Percentiles rank a stretch among this genome's conserved stretches.
These are phyloP conservation scores for Fonsecaea multimorphosa DNA, from an alignment of 2,329 filamentous ascomycete species.

Conservation along the genomic window DNA sequence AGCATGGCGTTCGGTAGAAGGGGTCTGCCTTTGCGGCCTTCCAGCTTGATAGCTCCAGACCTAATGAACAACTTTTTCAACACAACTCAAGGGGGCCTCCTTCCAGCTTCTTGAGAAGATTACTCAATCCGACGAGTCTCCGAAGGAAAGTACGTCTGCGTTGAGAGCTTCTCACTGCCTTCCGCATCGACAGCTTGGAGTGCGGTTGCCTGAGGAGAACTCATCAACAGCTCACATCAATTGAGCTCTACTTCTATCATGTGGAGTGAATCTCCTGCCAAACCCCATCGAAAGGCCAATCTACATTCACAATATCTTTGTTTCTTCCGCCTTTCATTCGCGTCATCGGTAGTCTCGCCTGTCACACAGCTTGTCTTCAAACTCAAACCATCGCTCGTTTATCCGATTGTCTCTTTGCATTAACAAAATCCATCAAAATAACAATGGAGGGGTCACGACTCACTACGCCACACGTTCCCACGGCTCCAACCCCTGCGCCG, in stretches of 20 bases:
- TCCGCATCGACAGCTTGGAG: not conserved
- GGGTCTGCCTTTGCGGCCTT: constrained; percentile 6
- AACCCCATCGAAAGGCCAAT: not conserved
- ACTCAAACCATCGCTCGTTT: not conserved
- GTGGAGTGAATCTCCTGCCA: not conserved
- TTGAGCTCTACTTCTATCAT: not conserved
- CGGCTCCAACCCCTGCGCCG: not conserved
- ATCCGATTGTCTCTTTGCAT: not conserved
- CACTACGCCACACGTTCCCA: not conserved
- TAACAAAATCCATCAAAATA: not conserved
- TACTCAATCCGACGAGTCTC: not conserved
- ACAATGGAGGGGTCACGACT: not conserved
- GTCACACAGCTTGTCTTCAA: not conserved
- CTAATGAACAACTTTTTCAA: constrained; percentile 20
- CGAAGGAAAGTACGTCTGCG: not conserved
- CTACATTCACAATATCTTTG: not conserved
- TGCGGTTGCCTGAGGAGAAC: constrained; percentile 16
- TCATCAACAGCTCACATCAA: constrained; percentile 9
- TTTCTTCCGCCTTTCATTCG: not conserved
- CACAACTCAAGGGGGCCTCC: not conserved
- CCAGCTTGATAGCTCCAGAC: constrained; percentile 19
- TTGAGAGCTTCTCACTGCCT: not conserved
- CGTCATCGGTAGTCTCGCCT: not conserved
- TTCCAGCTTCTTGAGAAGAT: not conserved
- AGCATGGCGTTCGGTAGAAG: constrained; percentile 35